phyloP scores from a whole-genome alignment of 768 basidiomycete genomes.

The Coprinellus micaceus region DNA sequence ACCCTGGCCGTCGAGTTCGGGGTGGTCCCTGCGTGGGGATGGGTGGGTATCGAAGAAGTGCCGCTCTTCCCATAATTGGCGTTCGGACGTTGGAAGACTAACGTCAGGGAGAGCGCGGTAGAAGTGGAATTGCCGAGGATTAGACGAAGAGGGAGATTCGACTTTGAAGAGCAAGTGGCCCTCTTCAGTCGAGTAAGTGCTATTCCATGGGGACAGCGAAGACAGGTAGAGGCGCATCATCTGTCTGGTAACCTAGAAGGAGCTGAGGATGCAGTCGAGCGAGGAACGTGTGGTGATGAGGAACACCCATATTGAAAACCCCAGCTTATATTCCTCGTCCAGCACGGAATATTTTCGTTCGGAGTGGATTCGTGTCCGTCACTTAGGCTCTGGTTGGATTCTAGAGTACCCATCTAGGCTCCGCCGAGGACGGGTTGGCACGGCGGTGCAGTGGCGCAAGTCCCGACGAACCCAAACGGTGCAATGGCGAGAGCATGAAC shows the following conservation, averaged over 20 bases:
- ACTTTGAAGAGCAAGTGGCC: conserved; percentile 9
- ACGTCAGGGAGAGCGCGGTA: conserved; percentile 10
- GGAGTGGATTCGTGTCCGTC: no score
- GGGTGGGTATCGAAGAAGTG: conserved; percentile 8
- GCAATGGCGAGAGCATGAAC: not conserved
- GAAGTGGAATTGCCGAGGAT: not conserved
- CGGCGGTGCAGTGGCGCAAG: not conserved
- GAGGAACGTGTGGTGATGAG: not conserved
- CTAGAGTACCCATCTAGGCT: not conserved
- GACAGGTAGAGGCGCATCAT: conserved; percentile 10
- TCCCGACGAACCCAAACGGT: not conserved
- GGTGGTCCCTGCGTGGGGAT: conserved; percentile 2
- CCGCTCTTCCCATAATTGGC: conserved; percentile 10
- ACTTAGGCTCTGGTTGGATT: not conserved
- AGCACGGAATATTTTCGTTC: no score
- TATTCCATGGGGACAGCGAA: conserved; percentile 6
- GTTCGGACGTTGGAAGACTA: conserved; percentile 6
- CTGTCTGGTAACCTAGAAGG: not conserved
- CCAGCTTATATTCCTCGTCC: no score
- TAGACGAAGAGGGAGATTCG: not conserved
- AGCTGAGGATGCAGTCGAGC: not conserved
- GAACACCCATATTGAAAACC: not conserved
- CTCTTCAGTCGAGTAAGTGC: conserved; percentile 4
- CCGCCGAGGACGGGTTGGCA: not conserved
- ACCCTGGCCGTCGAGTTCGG: conserved; percentile 6